Conservation (phyloP, 192 early-diverging fungal species). For the Dimargaris xerosporica region DNA sequence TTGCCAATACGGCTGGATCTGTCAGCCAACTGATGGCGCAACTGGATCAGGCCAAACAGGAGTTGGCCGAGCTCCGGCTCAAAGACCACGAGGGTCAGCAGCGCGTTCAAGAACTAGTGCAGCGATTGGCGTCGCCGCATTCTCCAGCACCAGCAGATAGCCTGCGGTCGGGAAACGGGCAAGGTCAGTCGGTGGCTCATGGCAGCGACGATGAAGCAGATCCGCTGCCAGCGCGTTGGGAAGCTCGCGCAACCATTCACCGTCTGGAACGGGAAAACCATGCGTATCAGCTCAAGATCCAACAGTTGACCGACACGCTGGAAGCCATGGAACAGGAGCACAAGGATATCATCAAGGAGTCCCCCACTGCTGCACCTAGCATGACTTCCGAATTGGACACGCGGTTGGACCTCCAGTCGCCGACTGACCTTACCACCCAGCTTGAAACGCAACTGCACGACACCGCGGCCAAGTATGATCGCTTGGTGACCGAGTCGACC, state of each 20-base stretch:
- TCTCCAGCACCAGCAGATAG: not conserved
- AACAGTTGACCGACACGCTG: not conserved
- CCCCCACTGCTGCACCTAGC: too few relatives aligned
- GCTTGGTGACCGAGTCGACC: too few relatives aligned
- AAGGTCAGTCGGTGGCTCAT: not conserved
- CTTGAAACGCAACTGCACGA: too few relatives aligned
- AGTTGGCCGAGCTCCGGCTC: not conserved
- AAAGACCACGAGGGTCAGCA: not conserved
- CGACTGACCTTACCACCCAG: too few relatives aligned
- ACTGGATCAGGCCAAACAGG: conserved; percentile 5
- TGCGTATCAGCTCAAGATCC: not conserved
- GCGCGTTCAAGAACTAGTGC: not conserved
- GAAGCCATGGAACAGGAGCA: not conserved
- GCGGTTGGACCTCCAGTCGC: too few relatives aligned
- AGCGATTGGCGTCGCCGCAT: not conserved
- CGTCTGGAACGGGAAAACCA: not conserved
- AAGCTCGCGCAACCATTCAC: not conserved
- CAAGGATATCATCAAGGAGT: too few relatives aligned
- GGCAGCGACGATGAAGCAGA: not conserved
- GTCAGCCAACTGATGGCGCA: not conserved
- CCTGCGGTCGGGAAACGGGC: not conserved
- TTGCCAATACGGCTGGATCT: too few relatives aligned
- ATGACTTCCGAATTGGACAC: too few relatives aligned
- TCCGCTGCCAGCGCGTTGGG: not conserved
- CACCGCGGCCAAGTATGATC: too few relatives aligned